Base-by-base conservation (phyloP, 2,329 filamentous ascomycete genomes). In the Xylariaceae sp. region DNA sequence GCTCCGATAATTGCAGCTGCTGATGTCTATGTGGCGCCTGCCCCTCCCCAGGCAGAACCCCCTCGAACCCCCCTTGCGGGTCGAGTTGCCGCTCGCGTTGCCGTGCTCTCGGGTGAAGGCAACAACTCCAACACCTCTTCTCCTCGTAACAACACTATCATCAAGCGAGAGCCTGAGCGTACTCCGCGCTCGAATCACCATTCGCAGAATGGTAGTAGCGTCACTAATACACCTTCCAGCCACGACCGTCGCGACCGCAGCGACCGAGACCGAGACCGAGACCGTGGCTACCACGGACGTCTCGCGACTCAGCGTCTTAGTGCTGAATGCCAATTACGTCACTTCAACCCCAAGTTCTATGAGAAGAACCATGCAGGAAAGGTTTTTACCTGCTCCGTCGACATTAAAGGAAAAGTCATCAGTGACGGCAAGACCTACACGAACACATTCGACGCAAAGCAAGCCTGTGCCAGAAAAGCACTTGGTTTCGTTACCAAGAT, bases 341-440 rank as follows among this genome's bases (percentile, higher is more conserved):
- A 45, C 14, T 64, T 63, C 46, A 64, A 63, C 27, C 61, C 60
- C 1, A 36, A 53, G 21, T 64, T 56, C 40, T 32, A 23, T 2
- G 57, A 58, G 37, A 52, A 45, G 45, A 20, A 36, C 5, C 45
- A 36, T 7, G 20, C 7, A 2, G 32, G 52, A 14, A 45, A 47
- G 17, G 25, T 27, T 1, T 56, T 41, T 37, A 53, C 34, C 35
- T 60, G 55, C 37, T 50, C 53, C 19, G 58, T 64, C 6, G 42
- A 48, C 17, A 19, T 64, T 19, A 25, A 35, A 12, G 34, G 45
- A 10, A 42, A 49, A 17, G 32, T 48, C 3, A 41, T 62, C 14
- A 6, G 44, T 6, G 51, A 47, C 11, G 44, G 33, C n/a, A 32
- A 40, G 17, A 21, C 20, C 6, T 57, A 54, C 38, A 10, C 12